phyloP scores from a whole-genome alignment of 73 alveolate species.

The Paramecium bursaria region DNA sequence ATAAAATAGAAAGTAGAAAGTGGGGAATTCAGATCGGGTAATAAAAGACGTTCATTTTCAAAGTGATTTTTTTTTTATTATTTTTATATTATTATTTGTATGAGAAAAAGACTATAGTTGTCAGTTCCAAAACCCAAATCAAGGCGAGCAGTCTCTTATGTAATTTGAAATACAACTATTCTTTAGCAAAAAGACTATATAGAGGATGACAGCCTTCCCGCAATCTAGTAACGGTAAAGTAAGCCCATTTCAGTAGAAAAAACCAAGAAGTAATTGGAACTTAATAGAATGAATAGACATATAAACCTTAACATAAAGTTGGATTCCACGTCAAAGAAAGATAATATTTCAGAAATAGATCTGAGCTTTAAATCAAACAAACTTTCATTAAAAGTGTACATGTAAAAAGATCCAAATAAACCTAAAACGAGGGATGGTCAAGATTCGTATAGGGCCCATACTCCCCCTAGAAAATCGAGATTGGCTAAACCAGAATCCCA shows the following conservation, averaged over 20 bases:
- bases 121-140: conserved; percentile 21
- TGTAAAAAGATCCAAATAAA: background rate
- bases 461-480: conserved; percentile 45
- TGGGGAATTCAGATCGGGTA: conserved; percentile 1
- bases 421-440: background rate
- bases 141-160: conserved; percentile 30
- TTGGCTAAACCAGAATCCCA: background rate
- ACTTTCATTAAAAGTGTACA: too few species aligned
- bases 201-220: background rate
- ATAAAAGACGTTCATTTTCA: background rate
- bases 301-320: background rate
- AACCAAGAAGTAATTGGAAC: conserved; percentile 53
- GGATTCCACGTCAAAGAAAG: background rate
- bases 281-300: background rate
- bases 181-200: conserved; percentile 19
- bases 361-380: conserved; percentile 21
- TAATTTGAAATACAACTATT: background rate
- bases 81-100: conserved; percentile 38
- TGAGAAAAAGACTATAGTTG: conserved; percentile 42
- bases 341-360: conserved; percentile 1
- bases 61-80: conserved; percentile 3
- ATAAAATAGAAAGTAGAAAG: background rate
- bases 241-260: conserved; percentile 36
- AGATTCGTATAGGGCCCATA: background rate
- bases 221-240: background rate